A percentile compares a stretch with the other conserved stretches of the same genome.
These are phyloP conservation scores for Strobilomyces dryophilus DNA, from an alignment of 768 basidiomycete genomes.

Conservation along the genomic window DNA sequence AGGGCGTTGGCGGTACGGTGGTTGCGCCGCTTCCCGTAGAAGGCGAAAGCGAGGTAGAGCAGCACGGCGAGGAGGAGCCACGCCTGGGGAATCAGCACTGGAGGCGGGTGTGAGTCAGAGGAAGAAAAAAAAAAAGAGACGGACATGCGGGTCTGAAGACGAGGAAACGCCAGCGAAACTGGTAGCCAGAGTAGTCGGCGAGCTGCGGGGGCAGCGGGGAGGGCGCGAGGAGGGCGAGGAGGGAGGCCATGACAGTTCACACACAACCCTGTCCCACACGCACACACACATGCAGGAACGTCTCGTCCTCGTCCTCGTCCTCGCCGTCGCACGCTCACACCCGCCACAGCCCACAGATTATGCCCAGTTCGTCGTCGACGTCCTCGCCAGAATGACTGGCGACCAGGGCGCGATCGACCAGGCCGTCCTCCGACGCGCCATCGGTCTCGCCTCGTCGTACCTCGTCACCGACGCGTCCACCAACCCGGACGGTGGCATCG, in stretches of 20 bases:
- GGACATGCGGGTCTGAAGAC: conserved; percentile 76
- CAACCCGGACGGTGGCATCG: conserved; percentile 51
- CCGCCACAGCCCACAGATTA: conserved; percentile 50
- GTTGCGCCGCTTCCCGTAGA: conserved; percentile 61
- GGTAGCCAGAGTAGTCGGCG: conserved; percentile 66
- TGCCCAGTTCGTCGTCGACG: conserved; percentile 51
- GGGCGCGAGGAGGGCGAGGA: conserved; percentile 12
- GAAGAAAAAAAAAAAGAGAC: conserved; percentile 20
- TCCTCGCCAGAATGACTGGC: conserved; percentile 49
- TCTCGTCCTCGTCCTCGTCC: background rate
- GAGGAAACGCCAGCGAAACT: conserved; percentile 71
- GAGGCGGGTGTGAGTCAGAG: background rate
- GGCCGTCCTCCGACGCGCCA: conserved; percentile 53
- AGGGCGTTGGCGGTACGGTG: conserved; percentile 57
- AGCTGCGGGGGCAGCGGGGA: conserved; percentile 6
- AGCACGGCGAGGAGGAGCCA: conserved; percentile 50
- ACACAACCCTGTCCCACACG: no score
- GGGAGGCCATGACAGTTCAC: conserved; percentile 9
- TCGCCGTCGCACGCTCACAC: background rate
- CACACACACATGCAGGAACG: conserved; percentile 29
- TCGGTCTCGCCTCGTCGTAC: conserved; percentile 73
- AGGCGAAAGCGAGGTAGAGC: conserved; percentile 52
- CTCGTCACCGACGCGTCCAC: conserved; percentile 70
- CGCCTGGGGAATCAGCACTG: conserved; percentile 66
- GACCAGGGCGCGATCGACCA: conserved; percentile 54